phyloP scores from a whole-genome alignment of 75 land plant species.

The Isoetes taiwanensis region DNA sequence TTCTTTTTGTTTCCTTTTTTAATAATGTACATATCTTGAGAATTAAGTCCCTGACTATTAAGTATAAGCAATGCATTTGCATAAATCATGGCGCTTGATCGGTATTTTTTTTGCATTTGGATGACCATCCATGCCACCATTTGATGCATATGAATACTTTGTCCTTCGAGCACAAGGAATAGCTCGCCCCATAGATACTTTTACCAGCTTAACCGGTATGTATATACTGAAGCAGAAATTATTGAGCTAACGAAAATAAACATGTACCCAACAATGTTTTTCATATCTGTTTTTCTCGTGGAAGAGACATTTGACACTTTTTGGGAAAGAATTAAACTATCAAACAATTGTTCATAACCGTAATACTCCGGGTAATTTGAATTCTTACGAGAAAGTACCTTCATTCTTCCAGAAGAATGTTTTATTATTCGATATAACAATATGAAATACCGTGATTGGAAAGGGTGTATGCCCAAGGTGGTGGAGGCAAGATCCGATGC shows the following conservation, averaged over 20 bases:
- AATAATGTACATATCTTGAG: not conserved
- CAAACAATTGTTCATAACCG: not conserved
- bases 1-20: not conserved
- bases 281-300: not conserved
- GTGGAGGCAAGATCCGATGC: not conserved
- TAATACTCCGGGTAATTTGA: not conserved
- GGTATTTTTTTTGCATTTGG: too few species aligned
- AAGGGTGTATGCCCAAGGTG: not conserved
- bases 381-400: not conserved
- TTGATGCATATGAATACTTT: not conserved
- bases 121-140: too few species aligned
- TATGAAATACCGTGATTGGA: not conserved
- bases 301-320: constrained; percentile 2
- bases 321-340: not conserved
- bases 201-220: too few species aligned
- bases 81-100: too few species aligned
- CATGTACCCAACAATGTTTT: not conserved
- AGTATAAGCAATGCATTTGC: too few species aligned
- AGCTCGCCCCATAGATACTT: too few species aligned
- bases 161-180: not conserved
- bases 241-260: not conserved
- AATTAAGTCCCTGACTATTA: not conserved
- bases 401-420: not conserved
- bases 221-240: not conserved
- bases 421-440: not conserved